A percentile compares a stretch with the other conserved stretches of the same genome.
phyloP scores from a whole-genome alignment of 2,329 filamentous ascomycete genomes.

The Aspergillus fischeri region DNA sequence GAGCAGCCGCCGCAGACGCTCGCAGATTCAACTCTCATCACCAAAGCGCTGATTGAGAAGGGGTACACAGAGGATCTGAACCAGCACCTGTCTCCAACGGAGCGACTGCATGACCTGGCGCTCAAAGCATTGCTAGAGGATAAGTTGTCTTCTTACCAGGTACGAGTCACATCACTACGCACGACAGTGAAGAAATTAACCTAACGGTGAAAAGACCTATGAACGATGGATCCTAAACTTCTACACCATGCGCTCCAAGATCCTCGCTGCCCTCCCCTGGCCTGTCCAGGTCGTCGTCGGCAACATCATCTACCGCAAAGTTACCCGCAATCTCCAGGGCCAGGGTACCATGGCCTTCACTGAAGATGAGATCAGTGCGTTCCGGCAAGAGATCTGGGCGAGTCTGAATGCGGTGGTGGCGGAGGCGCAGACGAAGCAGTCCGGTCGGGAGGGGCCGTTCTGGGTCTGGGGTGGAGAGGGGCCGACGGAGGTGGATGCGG shows the following conservation, averaged over 20 bases:
- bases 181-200: background rate
- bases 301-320: slow-evolving; percentile 44
- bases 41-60: slow-evolving; percentile 40
- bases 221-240: slow-evolving; percentile 61
- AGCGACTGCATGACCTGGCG: slow-evolving; percentile 49
- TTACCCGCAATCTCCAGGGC: slow-evolving; percentile 46
- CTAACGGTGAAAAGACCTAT: slow-evolving; percentile 28
- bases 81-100: slow-evolving; percentile 31
- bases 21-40: slow-evolving; percentile 56
- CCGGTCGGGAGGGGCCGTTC: slow-evolving; percentile 40
- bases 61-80: slow-evolving; percentile 50
- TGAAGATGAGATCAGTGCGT: slow-evolving; percentile 45
- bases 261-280: slow-evolving; percentile 50
- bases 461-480: slow-evolving; percentile 53
- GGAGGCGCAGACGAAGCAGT: slow-evolving; percentile 29
- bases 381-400: slow-evolving; percentile 53
- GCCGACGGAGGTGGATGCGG: slow-evolving; percentile 56
- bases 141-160: slow-evolving; percentile 55
- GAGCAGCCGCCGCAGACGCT: slow-evolving; percentile 26
- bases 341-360: slow-evolving; percentile 55
- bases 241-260: slow-evolving; percentile 53
- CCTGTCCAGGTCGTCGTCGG: slow-evolving; percentile 51
- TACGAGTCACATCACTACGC: slow-evolving; percentile 19
- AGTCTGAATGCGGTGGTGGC: slow-evolving; percentile 45
- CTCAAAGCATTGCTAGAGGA: slow-evolving; percentile 57